Conservation (phyloP, 257 asterid genomes). For the Nicotiana knightiana region DNA sequence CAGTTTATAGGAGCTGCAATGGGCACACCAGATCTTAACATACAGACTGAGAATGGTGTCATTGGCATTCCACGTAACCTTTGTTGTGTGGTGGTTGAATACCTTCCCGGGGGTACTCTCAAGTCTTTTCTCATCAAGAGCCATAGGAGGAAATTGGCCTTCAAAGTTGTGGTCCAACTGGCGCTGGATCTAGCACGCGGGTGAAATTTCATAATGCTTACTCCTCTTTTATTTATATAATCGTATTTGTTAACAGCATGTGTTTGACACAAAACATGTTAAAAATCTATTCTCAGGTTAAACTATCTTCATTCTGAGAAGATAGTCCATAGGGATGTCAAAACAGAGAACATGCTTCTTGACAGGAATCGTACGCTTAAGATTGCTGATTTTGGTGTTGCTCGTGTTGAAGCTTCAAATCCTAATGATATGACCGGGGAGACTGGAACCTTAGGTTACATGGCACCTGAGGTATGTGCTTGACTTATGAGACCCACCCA, state of each 20-base stretch:
- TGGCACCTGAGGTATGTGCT: constrained; percentile 88
- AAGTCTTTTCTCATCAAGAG: constrained; percentile 72
- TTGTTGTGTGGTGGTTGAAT: constrained; percentile 76
- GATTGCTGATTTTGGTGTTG: constrained; percentile 93
- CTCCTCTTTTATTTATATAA: not conserved
- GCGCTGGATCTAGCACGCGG: constrained; percentile 83
- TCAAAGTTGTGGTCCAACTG: constrained; percentile 72
- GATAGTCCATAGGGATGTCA: constrained; percentile 85
- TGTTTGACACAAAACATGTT: not conserved
- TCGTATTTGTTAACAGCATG: not conserved
- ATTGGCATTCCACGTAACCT: constrained; percentile 50
- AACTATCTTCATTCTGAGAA: constrained; percentile 73
- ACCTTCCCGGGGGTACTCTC: constrained; percentile 72
- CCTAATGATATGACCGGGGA: constrained; percentile 96
- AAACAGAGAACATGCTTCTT: constrained; percentile 85
- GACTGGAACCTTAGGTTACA: constrained; percentile 91
- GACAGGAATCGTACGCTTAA: constrained; percentile 62
- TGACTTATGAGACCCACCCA: not conserved
- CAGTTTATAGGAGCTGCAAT: constrained; percentile 82
- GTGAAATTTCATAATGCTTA: constrained; percentile 25
- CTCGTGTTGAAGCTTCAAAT: constrained; percentile 84
- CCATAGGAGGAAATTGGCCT: constrained; percentile 61
- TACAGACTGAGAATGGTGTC: constrained; percentile 58
- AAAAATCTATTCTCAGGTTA: constrained; percentile 30
- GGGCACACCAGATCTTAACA: constrained; percentile 51